phyloP scores from a whole-genome alignment of 257 asterid species.

The Jaltomata sinuosa region DNA sequence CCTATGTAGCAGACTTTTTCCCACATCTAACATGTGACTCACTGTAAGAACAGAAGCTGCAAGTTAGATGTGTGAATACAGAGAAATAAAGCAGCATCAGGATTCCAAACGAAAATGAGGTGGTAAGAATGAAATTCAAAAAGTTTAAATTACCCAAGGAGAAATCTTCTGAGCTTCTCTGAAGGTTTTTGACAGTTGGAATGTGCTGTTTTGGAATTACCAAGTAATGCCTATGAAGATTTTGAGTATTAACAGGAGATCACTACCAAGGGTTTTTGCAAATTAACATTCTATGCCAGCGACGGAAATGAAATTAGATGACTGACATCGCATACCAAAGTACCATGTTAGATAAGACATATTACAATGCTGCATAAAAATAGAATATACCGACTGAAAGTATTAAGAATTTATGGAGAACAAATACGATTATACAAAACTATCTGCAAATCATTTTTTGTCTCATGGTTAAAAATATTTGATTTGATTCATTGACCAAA shows the following conservation, averaged over 20 bases:
- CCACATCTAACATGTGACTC: constrained; percentile 76
- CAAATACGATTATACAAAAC: neutral
- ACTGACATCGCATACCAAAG: no score
- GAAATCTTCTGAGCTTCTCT: constrained; percentile 44
- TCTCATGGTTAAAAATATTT: neutral
- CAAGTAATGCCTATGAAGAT: constrained; percentile 66
- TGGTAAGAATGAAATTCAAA: neutral
- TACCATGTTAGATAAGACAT: no score
- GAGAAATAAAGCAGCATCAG: neutral
- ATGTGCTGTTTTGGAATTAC: constrained; percentile 79
- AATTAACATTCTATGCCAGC: neutral
- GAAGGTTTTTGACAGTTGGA: constrained; percentile 63
- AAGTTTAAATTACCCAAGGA: constrained; percentile 35
- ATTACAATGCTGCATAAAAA: no score
- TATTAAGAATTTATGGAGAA: neutral
- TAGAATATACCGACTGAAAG: neutral
- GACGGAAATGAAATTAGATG: neutral
- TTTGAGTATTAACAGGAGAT: neutral
- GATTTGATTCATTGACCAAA: neutral
- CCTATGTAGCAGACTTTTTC: constrained; percentile 43
- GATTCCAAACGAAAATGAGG: neutral
- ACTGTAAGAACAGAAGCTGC: constrained; percentile 26
- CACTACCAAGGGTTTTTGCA: neutral
- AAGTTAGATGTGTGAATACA: constrained; percentile 7
- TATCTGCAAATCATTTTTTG: neutral